Evolutionary conservation across 164 flowering plant species (phyloP).

Genomic region (Piper betle): DNA sequence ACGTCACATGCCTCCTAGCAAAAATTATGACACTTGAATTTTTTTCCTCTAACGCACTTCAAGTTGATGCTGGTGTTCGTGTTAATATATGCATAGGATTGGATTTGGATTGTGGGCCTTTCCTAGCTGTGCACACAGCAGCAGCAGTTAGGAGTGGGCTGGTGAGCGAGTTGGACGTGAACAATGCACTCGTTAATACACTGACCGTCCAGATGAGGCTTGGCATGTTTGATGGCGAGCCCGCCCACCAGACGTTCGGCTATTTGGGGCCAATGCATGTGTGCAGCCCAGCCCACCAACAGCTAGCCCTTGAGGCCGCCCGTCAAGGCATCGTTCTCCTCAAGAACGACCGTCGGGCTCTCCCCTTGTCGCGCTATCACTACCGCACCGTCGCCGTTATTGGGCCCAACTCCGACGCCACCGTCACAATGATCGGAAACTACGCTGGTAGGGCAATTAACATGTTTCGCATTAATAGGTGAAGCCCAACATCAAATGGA

Average conservation of each 20-base stretch:
- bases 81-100: too few relatives aligned
- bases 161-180: constrained; percentile 38
- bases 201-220: constrained; percentile 80
- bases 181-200: constrained; percentile 52
- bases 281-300: constrained; percentile 50
- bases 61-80: too few relatives aligned
- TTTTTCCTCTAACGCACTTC: too few relatives aligned
- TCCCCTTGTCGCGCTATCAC: constrained; percentile 42
- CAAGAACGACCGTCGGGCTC: constrained; percentile 41
- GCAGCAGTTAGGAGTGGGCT: constrained; percentile 41
- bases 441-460: constrained; percentile 48
- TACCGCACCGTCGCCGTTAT: constrained; percentile 66
- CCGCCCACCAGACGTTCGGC: constrained; percentile 44
- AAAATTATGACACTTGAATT: too few relatives aligned
- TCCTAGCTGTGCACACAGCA: constrained; percentile 51
- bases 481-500: background rate
- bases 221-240: constrained; percentile 85
- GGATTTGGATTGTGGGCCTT: constrained; percentile 94
- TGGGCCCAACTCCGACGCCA: constrained; percentile 73
- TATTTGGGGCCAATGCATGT: constrained; percentile 54
- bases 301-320: constrained; percentile 85
- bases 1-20: background rate
- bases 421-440: constrained; percentile 76
- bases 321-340: constrained; percentile 84
- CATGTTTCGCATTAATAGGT: too few relatives aligned